These are phyloP conservation scores for Lentinula novae-zelandiae DNA, from an alignment of 1,284 basidiomycete genomes.

Conservation along the genomic window DNA sequence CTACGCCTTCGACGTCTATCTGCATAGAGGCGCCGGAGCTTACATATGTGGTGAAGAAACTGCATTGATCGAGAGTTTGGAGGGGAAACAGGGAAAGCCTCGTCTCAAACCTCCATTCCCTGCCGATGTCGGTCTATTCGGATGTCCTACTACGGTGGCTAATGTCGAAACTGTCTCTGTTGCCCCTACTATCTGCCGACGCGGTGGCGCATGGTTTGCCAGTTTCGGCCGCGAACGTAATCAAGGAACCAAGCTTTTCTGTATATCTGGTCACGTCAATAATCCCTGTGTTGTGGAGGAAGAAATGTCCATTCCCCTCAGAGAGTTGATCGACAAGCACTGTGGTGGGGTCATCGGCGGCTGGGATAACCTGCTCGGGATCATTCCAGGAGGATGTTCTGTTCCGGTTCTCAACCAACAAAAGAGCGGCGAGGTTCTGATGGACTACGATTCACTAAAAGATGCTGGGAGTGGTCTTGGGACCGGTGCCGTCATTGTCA, in stretches of 20 bases:
- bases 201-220: slow-evolving; percentile 92
- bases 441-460: slow-evolving; percentile 99
- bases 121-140: slow-evolving; percentile 95
- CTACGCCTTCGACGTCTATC: slow-evolving; percentile 94
- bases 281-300: slow-evolving; percentile 98
- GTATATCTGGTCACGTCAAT: slow-evolving; percentile 97
- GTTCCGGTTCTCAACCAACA: slow-evolving; percentile 91
- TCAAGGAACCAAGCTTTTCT: slow-evolving; percentile 94
- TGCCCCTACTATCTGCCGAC: slow-evolving; percentile 93
- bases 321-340: slow-evolving; percentile 94
- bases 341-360: slow-evolving; percentile 94
- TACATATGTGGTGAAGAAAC: slow-evolving; percentile 99
- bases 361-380: slow-evolving; percentile 94
- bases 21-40: slow-evolving; percentile 96
- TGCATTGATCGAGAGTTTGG: slow-evolving; percentile 93
- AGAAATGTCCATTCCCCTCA: slow-evolving; percentile 97
- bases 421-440: slow-evolving; percentile 76
- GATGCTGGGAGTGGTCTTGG: slow-evolving; percentile 94
- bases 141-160: slow-evolving; percentile 95
- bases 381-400: slow-evolving; percentile 93
- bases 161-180: slow-evolving; percentile 99
- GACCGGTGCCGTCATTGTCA: slow-evolving; percentile 97
- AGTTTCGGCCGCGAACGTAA: slow-evolving; percentile 91
- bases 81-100: slow-evolving; percentile 98
- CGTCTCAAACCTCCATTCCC: slow-evolving; percentile 99